Conservation (phyloP, 768 basidiomycete species). For the Pleurotus cornucopiae region DNA sequence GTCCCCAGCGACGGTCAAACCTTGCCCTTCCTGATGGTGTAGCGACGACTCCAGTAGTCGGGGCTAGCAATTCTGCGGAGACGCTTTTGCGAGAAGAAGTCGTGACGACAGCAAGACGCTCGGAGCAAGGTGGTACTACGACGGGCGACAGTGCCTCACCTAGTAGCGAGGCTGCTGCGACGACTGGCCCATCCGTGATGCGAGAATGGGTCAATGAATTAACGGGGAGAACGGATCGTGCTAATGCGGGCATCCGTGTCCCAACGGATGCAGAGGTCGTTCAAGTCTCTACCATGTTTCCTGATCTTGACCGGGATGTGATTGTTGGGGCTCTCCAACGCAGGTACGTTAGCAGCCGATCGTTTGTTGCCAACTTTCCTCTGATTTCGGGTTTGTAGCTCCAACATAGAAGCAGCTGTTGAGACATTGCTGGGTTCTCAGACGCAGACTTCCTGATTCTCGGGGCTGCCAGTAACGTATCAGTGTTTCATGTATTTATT, state of each 20-base stretch:
- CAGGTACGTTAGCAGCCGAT: constrained; percentile 47
- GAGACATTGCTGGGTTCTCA: constrained; percentile 67
- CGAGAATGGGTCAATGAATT: constrained; percentile 80
- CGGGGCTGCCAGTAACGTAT: neutral
- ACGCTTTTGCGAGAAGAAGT: constrained; percentile 39
- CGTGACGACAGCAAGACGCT: constrained; percentile 55
- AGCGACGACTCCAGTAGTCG: constrained; percentile 15
- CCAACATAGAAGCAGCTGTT: constrained; percentile 78
- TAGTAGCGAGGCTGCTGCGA: constrained; percentile 18
- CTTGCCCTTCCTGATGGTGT: constrained; percentile 67
- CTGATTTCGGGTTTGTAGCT: constrained; percentile 33
- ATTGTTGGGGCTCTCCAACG: constrained; percentile 76
- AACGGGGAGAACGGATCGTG: constrained; percentile 57
- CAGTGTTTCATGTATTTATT: constrained; percentile 3
- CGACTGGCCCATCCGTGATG: constrained; percentile 48
- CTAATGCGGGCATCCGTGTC: constrained; percentile 56
- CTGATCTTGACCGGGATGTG: constrained; percentile 67
- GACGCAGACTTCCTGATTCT: constrained; percentile 17
- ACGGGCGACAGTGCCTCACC: constrained; percentile 17
- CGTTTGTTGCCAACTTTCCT: constrained; percentile 9
- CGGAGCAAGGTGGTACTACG: constrained; percentile 17
- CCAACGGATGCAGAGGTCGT: constrained; percentile 75
- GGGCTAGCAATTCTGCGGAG: constrained; percentile 26
- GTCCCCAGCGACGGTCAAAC: constrained; percentile 61
- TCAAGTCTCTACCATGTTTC: constrained; percentile 79